These are phyloP conservation scores for Blastobotrys apis DNA, from an alignment of 1,139 yeast species.

Conservation along the genomic window DNA sequence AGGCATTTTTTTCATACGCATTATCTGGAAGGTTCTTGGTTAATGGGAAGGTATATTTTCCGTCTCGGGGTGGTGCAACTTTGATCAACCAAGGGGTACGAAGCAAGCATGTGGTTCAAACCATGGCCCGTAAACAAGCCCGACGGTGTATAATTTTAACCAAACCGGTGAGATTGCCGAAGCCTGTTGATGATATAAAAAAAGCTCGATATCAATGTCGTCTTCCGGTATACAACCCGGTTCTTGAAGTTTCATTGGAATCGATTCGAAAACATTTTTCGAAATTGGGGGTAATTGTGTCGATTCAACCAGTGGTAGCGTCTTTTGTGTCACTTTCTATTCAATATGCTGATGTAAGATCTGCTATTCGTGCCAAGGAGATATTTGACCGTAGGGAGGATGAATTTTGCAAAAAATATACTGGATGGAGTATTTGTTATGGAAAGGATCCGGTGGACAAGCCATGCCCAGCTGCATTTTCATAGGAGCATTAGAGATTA, in stretches of 20 bases:
- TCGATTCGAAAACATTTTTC: conserved; percentile 50
- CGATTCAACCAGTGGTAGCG: conserved; percentile 58
- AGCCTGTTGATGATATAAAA: background rate
- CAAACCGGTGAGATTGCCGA: conserved; percentile 2
- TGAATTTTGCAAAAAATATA: conserved; percentile 44
- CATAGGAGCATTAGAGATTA: background rate
- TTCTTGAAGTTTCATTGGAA: conserved; percentile 37
- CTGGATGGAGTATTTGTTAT: conserved; percentile 60
- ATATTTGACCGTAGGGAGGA: conserved; percentile 36
- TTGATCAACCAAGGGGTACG: background rate
- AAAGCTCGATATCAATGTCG: conserved; percentile 4
- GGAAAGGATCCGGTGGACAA: conserved; percentile 66
- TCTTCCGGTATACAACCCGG: conserved; percentile 26
- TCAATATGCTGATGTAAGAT: conserved; percentile 55
- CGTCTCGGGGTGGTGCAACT: conserved; percentile 33
- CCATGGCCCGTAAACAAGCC: conserved; percentile 34
- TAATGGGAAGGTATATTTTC: conserved; percentile 50
- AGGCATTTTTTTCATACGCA: conserved; percentile 51
- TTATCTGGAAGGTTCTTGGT: conserved; percentile 54
- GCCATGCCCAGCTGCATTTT: conserved; percentile 37
- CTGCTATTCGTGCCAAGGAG: conserved; percentile 62
- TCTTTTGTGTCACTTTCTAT: conserved; percentile 54
- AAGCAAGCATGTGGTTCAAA: conserved; percentile 29
- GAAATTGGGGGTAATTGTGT: conserved; percentile 57
- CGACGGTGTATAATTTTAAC: conserved; percentile 42